These are phyloP conservation scores for Chiua virens DNA, from an alignment of 768 basidiomycete species.

Conservation along the genomic window DNA sequence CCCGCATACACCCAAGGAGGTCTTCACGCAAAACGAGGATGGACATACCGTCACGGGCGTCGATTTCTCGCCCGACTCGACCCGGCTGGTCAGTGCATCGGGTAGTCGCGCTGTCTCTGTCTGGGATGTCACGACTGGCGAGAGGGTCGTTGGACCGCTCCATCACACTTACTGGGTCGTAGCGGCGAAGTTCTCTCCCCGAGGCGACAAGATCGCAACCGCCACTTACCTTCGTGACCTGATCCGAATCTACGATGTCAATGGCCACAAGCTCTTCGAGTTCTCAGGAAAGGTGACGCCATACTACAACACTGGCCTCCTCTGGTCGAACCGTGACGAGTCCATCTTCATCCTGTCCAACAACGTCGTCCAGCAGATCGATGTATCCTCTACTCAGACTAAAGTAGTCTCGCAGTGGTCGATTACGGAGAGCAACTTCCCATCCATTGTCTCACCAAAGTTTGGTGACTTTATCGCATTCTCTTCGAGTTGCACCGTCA, in stretches of 20 bases:
- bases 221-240: conserved; percentile 2
- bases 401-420: not conserved
- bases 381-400: not conserved
- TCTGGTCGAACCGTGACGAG: conserved; percentile 1
- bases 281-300: conserved; percentile 4
- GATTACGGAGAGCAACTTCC: conserved; percentile 1
- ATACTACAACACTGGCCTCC: conserved; percentile 13
- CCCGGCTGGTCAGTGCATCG: conserved; percentile 5
- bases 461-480: not conserved
- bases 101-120: conserved; percentile 3
- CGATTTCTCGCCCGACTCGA: not conserved
- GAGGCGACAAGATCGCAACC: conserved; percentile 8
- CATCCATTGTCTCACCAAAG: conserved; percentile 9
- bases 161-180: conserved; percentile 8
- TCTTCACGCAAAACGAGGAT: conserved; percentile 1
- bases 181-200: conserved; percentile 14
- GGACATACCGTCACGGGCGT: conserved; percentile 8
- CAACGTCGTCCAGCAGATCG: not conserved
- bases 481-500: conserved; percentile 1
- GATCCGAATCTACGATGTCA: conserved; percentile 8
- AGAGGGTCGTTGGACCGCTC: not conserved
- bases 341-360: conserved; percentile 3
- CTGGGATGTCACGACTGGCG: conserved; percentile 1
- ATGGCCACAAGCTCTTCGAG: not conserved
- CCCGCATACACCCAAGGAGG: not conserved